Percentiles rank a stretch among this genome's conserved stretches.
These are phyloP conservation scores for Casaregolazyma lundiana DNA, from an alignment of 1,139 yeast species.

Conservation along the genomic window DNA sequence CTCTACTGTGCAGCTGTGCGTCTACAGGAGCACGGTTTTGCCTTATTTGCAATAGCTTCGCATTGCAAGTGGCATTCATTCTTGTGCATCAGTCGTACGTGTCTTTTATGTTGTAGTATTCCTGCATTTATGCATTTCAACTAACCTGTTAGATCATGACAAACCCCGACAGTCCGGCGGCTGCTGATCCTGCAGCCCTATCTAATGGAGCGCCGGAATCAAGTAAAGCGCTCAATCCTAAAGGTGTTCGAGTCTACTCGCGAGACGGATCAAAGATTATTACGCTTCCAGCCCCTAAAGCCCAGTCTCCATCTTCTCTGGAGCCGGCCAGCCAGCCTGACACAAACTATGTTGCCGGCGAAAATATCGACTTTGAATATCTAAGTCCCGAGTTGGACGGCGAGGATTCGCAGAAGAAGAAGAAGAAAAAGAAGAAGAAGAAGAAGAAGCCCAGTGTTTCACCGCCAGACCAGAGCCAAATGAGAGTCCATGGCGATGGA, in stretches of 20 bases:
- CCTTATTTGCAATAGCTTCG: too few relatives aligned
- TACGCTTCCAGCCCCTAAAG: constrained; percentile 3
- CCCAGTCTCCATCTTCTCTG: neutral
- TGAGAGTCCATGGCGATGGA: constrained; percentile 26
- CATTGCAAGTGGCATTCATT: too few relatives aligned
- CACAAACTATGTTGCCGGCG: constrained; percentile 44
- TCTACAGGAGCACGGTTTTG: too few relatives aligned
- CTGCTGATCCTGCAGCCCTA: neutral
- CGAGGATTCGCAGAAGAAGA: constrained; percentile 14
- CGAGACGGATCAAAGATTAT: constrained; percentile 10
- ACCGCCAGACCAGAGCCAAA: constrained; percentile 22
- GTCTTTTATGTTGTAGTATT: neutral
- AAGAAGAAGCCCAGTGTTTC: constrained; percentile 47
- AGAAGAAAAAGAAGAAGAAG: constrained; percentile 40
- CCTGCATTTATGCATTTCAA: neutral
- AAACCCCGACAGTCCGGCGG: neutral
- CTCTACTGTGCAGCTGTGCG: too few relatives aligned
- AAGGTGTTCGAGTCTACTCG: constrained; percentile 6
- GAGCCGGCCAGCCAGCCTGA: constrained; percentile 14
- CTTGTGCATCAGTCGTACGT: too few relatives aligned
- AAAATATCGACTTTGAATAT: constrained; percentile 59
- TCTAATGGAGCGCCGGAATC: neutral
- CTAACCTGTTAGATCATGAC: neutral
- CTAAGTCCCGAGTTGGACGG: constrained; percentile 5
- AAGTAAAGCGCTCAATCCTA: neutral